These are phyloP conservation scores for Boletus rex-veris DNA, from an alignment of 768 basidiomycete species.

Conservation along the genomic window DNA sequence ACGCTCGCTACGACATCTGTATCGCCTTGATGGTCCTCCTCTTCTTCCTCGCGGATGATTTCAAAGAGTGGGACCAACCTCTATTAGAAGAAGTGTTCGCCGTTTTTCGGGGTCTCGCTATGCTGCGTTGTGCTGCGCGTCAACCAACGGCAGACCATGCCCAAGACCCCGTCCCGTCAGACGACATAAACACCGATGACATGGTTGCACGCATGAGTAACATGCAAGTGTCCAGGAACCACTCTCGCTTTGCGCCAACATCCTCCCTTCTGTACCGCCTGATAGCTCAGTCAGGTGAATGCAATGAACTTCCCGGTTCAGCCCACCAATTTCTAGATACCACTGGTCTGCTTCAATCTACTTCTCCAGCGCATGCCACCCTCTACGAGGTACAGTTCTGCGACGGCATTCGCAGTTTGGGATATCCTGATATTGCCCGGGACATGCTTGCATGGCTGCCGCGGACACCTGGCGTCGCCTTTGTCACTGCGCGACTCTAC, in stretches of 20 bases:
- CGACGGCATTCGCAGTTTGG: slow-evolving; percentile 60
- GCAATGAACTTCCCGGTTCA: slow-evolving; percentile 49
- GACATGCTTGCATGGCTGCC: slow-evolving; percentile 78
- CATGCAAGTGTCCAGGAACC: slow-evolving; percentile 64
- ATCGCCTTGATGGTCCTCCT: slow-evolving; percentile 62
- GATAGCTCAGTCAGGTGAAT: slow-evolving; percentile 49
- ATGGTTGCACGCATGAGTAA: slow-evolving; percentile 60
- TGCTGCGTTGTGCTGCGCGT: slow-evolving; percentile 57
- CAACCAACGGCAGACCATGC: slow-evolving; percentile 50
- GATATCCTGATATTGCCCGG: slow-evolving; percentile 56
- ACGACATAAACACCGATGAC: slow-evolving; percentile 54
- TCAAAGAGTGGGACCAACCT: slow-evolving; percentile 61
- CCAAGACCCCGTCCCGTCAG: slow-evolving; percentile 31
- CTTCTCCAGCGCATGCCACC: slow-evolving; percentile 65
- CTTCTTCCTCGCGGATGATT: slow-evolving; percentile 65
- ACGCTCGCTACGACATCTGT: slow-evolving; percentile 74
- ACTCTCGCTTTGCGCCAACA: slow-evolving; percentile 45
- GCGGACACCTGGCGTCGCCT: slow-evolving; percentile 68
- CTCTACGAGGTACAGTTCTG: slow-evolving; percentile 70
- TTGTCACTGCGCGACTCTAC: slow-evolving; percentile 67
- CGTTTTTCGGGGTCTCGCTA: slow-evolving; percentile 73
- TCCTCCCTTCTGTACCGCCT: slow-evolving; percentile 65
- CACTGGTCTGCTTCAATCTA: slow-evolving; percentile 62
- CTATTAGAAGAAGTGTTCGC: slow-evolving; percentile 73
- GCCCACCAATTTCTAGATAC: slow-evolving; percentile 70